These are phyloP conservation scores for Collybia sp. DNA, from an alignment of 768 basidiomycete genomes.

Conservation along the genomic window DNA sequence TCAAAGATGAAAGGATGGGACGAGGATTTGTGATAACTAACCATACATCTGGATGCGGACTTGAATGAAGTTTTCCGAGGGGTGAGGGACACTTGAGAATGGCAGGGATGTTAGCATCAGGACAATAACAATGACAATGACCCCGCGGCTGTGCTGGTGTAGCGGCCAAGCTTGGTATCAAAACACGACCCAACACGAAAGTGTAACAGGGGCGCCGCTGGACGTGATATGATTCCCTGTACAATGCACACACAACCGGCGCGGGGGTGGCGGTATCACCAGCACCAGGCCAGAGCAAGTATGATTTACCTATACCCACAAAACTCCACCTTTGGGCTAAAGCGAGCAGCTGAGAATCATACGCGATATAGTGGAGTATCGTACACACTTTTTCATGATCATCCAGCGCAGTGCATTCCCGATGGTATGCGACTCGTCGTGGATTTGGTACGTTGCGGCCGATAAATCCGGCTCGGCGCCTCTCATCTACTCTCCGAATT, in stretches of 20 bases:
- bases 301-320: slow-evolving; percentile 84
- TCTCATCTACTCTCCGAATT: slow-evolving; percentile 55
- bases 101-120: neutral
- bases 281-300: slow-evolving; percentile 5
- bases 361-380: neutral
- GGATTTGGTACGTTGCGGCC: slow-evolving; percentile 86
- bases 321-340: slow-evolving; percentile 93
- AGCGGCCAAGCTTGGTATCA: too few relatives aligned
- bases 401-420: slow-evolving; percentile 97
- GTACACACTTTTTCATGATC: slow-evolving; percentile 94
- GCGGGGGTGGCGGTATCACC: neutral
- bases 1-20: neutral
- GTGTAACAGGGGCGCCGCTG: too few relatives aligned
- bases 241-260: slow-evolving; percentile 4
- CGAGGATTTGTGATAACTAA: slow-evolving; percentile 41
- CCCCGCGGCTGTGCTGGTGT: neutral
- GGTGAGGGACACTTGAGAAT: slow-evolving; percentile 75
- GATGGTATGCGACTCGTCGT: slow-evolving; percentile 93
- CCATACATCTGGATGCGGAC: slow-evolving; percentile 99
- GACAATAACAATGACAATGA: slow-evolving; percentile 1
- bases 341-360: slow-evolving; percentile 4
- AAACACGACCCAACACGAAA: too few relatives aligned
- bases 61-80: slow-evolving; percentile 94
- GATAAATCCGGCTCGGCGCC: slow-evolving; percentile 80
- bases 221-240: too few relatives aligned